Base-by-base conservation (phyloP, 2,329 filamentous ascomycete genomes). In the Colletotrichum truncatum region DNA sequence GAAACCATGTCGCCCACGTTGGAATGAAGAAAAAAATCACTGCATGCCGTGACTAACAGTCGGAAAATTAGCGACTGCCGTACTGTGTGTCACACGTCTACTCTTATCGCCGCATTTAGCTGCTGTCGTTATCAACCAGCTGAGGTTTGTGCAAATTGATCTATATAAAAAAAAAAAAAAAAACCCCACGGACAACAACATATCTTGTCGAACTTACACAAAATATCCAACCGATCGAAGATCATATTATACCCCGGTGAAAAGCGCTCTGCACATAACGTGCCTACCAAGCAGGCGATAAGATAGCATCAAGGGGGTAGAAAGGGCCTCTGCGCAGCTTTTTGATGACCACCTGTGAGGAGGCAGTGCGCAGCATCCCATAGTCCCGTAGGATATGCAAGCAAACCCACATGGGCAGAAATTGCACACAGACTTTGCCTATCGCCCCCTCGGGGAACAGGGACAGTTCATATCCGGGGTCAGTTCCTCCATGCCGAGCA, bases 41-140 rank as follows among this genome's bases (percentile, higher is more conserved):
- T 28, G 56, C 34, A 36, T 38, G 32, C 25, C 32, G 18, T 18
- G 34, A 4, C 36, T 34, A 28, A 25, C 18, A 16, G 28, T 38
- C 62, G 62, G 57, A 43, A 38, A 65, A 49, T 51, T 45, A 54
- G n/a, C 45, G 26, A 64, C 28, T 59, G 60, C 60, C 53, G 34
- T 51, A 34, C 41, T 38, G 57, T 43, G 41, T 30, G 62, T 26
- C 57, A 52, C 36, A n/a, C 23, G n/a, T n/a, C n/a, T n/a, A 6
- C 41, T 21, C 28, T 26, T 49, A 34, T 36, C 23, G 53, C 36
- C 53, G 34, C 43, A 25, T n/a, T n/a, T n/a, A n/a, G n/a, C n/a
- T n/a, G n/a, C n/a, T n/a, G n/a, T n/a, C n/a, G n/a, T n/a, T n/a
- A n/a, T n/a, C n/a, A n/a, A n/a, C n/a, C n/a, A n/a, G n/a, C n/a